A percentile compares a stretch with the other conserved stretches of the same genome.
phyloP scores from a whole-genome alignment of 805 yeast species.

The Candida hispaniensis region DNA sequence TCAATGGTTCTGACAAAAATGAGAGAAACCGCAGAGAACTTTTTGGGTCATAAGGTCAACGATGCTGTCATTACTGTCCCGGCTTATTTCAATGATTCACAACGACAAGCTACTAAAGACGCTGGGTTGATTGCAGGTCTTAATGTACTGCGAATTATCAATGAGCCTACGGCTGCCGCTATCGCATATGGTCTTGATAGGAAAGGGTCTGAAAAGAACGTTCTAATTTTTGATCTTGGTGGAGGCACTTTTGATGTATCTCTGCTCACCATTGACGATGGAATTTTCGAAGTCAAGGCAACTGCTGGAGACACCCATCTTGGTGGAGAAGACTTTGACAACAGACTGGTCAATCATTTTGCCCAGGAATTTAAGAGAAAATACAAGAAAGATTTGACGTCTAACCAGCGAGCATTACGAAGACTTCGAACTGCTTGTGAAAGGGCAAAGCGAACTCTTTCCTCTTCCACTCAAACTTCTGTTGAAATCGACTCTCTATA shows the following conservation, averaged over 20 bases:
- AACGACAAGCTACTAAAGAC: constrained; percentile 95
- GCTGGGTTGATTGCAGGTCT: constrained; percentile 94
- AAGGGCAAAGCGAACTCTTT: constrained; percentile 69
- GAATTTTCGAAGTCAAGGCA: constrained; percentile 92
- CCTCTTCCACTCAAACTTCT: constrained; percentile 60
- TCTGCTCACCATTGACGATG: constrained; percentile 80
- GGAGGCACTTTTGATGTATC: constrained; percentile 98
- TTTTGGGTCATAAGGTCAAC: constrained; percentile 68
- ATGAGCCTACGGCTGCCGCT: constrained; percentile 98
- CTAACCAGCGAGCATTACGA: constrained; percentile 65
- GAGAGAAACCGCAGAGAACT: constrained; percentile 88
- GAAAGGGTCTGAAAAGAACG: constrained; percentile 68
- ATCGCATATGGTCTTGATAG: constrained; percentile 86
- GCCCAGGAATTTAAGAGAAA: constrained; percentile 93
- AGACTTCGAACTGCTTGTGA: constrained; percentile 97
- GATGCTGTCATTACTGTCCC: constrained; percentile 95
- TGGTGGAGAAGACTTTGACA: no score
- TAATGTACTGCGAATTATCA: constrained; percentile 86
- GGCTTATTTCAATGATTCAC: constrained; percentile 93
- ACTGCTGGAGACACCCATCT: constrained; percentile 84
- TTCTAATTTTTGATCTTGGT: constrained; percentile 53
- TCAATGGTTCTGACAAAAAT: constrained; percentile 84
- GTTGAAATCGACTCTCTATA: constrained; percentile 83
- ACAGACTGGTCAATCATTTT: constrained; percentile 87
- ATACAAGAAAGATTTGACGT: constrained; percentile 63